These are phyloP conservation scores for Ustilaginoidea virens DNA, from an alignment of 2,329 filamentous ascomycete genomes.

Conservation along the genomic window DNA sequence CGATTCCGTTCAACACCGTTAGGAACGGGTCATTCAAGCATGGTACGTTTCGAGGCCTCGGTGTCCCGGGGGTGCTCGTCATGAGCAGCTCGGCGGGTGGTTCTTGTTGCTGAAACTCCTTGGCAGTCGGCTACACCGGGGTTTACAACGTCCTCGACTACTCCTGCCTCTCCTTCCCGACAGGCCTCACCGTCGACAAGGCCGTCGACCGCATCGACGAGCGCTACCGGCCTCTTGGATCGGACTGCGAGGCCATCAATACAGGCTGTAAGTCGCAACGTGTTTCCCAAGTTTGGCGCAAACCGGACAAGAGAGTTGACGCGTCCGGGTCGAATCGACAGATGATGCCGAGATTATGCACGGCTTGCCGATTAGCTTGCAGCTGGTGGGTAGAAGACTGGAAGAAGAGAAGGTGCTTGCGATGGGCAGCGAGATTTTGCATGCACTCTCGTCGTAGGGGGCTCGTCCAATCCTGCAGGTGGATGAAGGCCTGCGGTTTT, in stretches of 20 bases:
- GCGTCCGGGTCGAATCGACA: conserved; percentile 6
- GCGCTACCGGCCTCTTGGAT: conserved; percentile 18
- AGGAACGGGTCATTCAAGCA: conserved; percentile 28
- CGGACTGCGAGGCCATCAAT: conserved; percentile 21
- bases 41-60: conserved; percentile 13
- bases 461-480: no score
- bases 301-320: neutral
- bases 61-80: no score
- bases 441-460: conserved; percentile 5
- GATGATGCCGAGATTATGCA: conserved; percentile 24
- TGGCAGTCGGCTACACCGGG: conserved; percentile 31
- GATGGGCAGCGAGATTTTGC: conserved; percentile 14
- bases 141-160: conserved; percentile 35
- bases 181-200: conserved; percentile 24
- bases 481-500: no score
- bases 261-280: conserved; percentile 25
- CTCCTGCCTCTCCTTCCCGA: conserved; percentile 29
- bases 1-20: conserved; percentile 26
- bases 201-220: conserved; percentile 18
- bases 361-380: conserved; percentile 26
- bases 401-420: conserved; percentile 25
- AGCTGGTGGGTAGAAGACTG: conserved; percentile 25
- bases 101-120: neutral
- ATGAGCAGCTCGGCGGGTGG: no score
- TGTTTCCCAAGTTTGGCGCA: no score